Evolutionary conservation across 2,329 filamentous ascomycete genomes (phyloP), one percentile per base, ranked within the genome.

Genomic region (Beauveria sp.): DNA sequence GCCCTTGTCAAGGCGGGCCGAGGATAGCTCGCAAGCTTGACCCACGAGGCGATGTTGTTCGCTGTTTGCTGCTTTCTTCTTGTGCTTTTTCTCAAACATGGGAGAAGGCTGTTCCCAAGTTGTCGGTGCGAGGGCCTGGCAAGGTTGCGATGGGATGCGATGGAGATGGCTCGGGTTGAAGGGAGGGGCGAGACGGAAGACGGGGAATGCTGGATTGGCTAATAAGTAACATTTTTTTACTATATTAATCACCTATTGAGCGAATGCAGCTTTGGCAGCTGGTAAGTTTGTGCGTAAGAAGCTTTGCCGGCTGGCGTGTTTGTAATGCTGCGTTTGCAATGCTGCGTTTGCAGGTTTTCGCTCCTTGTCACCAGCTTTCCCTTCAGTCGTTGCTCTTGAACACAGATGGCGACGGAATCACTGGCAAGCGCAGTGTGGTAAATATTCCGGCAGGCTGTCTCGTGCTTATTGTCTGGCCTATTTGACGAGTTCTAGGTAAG

Each of bases 1-100:
- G 50, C 30, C 52, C 52, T 55, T 55, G 52, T 55, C 40, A 28
- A 45, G 40, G 52, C 52, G 52, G 52, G 52, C 52, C 40, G 52
- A 55, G 52, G 52, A 45, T 43, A 28, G 52, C 50, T 34, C 14
- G 12, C 10, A 16, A 47, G 45, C 45, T 47, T 47, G 45, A 24
- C 45, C 20, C 45, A 47, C 45, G 45, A 47, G 45, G 22, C 45
- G 14, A 47, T 24, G 14, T 38, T 38, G 34, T 38, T 38, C 34
- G 14, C 12, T 38, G 34, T 38, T 16, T 38, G 34, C 12, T 38
- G 34, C 14, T 38, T 34, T 57, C 14, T 18, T 47, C 10, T 30
- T 22, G 46, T 57, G 16, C n/a, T 56, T 30, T 30, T 28, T 34
- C 24, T 9, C 5, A 57, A 14, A 57, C 5, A n/a, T 2, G 16